Evolutionary conservation across 2,329 filamentous ascomycete genomes (phyloP), one percentile per base, ranked within the genome.

Genomic region (Cordyceps cicadae): DNA sequence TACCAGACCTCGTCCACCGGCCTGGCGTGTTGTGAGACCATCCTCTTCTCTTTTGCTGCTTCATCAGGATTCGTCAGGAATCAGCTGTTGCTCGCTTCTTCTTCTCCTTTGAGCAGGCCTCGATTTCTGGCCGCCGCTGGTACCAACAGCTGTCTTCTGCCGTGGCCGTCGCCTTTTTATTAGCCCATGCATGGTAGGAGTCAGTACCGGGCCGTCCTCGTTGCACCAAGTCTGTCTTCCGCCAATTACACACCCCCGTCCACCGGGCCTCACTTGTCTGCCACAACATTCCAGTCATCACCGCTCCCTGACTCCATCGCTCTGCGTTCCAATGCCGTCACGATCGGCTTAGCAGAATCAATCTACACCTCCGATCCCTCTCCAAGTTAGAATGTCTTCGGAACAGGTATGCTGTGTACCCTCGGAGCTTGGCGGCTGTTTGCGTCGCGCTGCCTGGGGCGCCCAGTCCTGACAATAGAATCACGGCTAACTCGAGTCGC

Each of bases 321-420:
- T 39, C 63, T 66, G 66, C 69, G 69, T 70, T 68, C 70, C 71
- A 66, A 72, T 72, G 69, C 69, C 66, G 71, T 68, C 66, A 59
- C 58, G 58, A 56, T 63, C 59, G 62, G 64, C 54, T 58, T 68
- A 68, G 54, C n/a, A 63, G 8, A 61, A 58, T 57, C 63, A 59
- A 59, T 63, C 17, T 58, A 63, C 61, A 65, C 63, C 63, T 57
- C 62, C 63, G 60, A 64, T 61, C 61, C 64, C 63, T 65, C 62
- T 65, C 64, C 68, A n/a, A 26, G 26, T 46, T 50, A 29, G 64
- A 66, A 75, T 75, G 72, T 71, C 70, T 65, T 71, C 72, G 61
- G 71, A 75, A 68, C 68, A 71, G 71, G 72, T 75, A 74, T 71
- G 72, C 63, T 63, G 34, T 46, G 49, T 57, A 12, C 54, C 54